Evolutionary conservation across 345 rosid species (phyloP), one percentile per base, ranked within the genome.

Genomic region (Fremontodendron californicum): DNA sequence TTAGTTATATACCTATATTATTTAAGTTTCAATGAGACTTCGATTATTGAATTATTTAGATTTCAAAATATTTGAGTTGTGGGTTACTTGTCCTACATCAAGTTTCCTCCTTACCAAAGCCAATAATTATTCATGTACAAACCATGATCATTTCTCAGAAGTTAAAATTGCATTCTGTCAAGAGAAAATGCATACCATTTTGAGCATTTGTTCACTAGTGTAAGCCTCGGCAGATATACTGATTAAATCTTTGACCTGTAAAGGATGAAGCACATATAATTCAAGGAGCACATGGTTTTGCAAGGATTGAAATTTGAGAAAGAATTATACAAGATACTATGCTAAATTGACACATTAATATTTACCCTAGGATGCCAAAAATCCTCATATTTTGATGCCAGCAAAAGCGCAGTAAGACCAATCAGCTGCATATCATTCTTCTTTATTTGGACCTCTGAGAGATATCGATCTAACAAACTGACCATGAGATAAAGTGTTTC

Each of bases 321-420:
- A 57, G 3, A 46, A 15, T 23, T 52, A 33, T 29, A 21, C 65
- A 33, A 18, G 51, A 73, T 23, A 76, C 45, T 29, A 31, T 10
- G 55, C 13, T 21, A 42, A 75, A 2, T 57, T 37, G 27, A 31
- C 27, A 43, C 35, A 46, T 60, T 61, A 27, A 43, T 4, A 77
- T 75, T 70, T 89, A 92, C 99, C 92, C 89, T 90, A 13, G 99
- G 99, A 86, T 93, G 98, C 99, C 99, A 90, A 71, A 87, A 96
- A 81, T 96, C 99, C 80, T 96, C 99, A 67, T 93, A 95, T 78
- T 96, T 96, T 43, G 98, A 96, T 81, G 99, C 97, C 75, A 93
- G 78, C 85, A 96, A 81, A 57, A 96, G 86, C 6, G 96, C 81
- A 64, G 97, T 88, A 75, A 96, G 96, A 83, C 98, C 99, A 82